Evolutionary conservation across 2,329 filamentous ascomycete species (phyloP).

Genomic region (Cylindrodendrum hubeiense): DNA sequence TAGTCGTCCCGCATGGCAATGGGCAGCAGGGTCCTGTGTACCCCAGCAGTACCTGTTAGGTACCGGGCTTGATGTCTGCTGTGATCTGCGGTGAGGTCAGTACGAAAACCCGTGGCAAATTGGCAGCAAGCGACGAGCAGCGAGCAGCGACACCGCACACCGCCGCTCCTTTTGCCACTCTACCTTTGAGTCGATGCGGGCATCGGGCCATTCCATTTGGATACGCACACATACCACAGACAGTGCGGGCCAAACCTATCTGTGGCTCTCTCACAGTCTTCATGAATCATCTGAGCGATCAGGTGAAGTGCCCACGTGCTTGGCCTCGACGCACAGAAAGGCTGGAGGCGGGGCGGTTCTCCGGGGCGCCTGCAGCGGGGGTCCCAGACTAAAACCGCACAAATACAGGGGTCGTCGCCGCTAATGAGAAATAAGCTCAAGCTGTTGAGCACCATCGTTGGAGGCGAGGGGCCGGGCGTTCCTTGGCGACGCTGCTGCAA

Average conservation of each 20-base stretch:
- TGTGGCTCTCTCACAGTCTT: not conserved
- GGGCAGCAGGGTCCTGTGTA: not conserved
- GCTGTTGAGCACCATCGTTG: not conserved
- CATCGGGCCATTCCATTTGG: not conserved
- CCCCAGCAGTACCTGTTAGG: not conserved
- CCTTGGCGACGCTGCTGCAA: not conserved
- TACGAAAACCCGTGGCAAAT: not conserved
- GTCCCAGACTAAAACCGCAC: not conserved
- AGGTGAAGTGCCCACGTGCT: conserved; percentile 8
- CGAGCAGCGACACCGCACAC: not conserved
- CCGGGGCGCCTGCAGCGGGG: conserved; percentile 1
- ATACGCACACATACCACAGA: not conserved
- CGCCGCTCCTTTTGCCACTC: not conserved
- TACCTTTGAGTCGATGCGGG: not conserved
- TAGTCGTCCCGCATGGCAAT: not conserved
- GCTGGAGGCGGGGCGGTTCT: not conserved
- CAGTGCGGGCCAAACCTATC: not conserved
- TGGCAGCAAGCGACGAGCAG: not conserved
- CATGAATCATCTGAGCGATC: not conserved
- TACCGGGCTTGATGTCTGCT: not conserved
- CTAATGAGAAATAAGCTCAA: conserved; percentile 23
- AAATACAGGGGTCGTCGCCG: not conserved
- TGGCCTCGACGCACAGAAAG: not conserved
- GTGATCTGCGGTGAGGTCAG: not conserved
- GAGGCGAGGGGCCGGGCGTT: not conserved